Percentiles rank a stretch among this genome's conserved stretches.
phyloP scores from a whole-genome alignment of 2,329 filamentous ascomycete genomes.

The Huntiella abstrusa region DNA sequence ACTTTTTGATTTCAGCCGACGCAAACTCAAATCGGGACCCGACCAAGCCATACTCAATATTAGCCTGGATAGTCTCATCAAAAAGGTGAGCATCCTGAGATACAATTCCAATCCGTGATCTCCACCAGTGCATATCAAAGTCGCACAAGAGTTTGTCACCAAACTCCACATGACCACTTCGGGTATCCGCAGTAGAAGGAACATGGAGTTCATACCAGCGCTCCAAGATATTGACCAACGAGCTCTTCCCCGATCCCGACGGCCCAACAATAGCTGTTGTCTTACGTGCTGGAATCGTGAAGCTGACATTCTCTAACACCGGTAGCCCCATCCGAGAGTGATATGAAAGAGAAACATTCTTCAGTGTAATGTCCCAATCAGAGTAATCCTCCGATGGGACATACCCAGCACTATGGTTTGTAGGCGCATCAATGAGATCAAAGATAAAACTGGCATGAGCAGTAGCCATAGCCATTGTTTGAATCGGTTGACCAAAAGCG shows the following conservation, averaged over 20 bases:
- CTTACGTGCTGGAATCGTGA: conserved; percentile 43
- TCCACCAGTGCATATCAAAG: conserved; percentile 45
- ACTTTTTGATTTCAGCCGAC: conserved; percentile 31
- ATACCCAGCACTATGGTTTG: background rate
- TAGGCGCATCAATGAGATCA: conserved; percentile 21
- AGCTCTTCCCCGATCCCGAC: conserved; percentile 57
- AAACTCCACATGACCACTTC: conserved; percentile 25
- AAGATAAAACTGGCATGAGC: conserved; percentile 22
- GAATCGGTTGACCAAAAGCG: conserved; percentile 19
- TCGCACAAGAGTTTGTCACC: conserved; percentile 34
- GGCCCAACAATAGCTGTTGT: conserved; percentile 57
- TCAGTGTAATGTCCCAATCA: conserved; percentile 37
- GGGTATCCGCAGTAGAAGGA: conserved; percentile 12
- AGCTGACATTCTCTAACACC: conserved; percentile 39
- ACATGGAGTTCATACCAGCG: conserved; percentile 42
- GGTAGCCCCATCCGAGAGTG: conserved; percentile 45
- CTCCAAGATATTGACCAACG: conserved; percentile 51
- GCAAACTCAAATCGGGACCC: conserved; percentile 23
- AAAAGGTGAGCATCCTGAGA: conserved; percentile 52
- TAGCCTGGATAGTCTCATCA: conserved; percentile 40
- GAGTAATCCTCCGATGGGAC: conserved; percentile 20
- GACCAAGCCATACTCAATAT: conserved; percentile 27
- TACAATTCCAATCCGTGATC: conserved; percentile 43
- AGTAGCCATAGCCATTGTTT: conserved; percentile 19
- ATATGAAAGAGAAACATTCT: conserved; percentile 53